Evolutionary conservation across 2,329 filamentous ascomycete genomes (phyloP), one percentile per base, ranked within the genome.

Genomic region (Ceratocystis smalleyi): DNA sequence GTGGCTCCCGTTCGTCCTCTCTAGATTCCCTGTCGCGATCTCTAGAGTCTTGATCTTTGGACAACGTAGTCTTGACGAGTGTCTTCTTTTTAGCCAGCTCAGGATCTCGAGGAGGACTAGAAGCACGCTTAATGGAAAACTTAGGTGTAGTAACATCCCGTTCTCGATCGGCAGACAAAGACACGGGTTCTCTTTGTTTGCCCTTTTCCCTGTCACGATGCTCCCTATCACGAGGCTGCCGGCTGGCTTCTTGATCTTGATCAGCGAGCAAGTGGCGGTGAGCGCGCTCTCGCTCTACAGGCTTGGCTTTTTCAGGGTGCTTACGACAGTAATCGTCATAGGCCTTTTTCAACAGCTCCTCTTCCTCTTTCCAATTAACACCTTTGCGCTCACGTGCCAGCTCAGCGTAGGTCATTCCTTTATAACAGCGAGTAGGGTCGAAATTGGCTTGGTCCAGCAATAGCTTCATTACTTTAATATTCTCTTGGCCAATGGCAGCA

Each of bases 361-460:
- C 85, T 73, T 99, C 94, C 67, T 92, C 85, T 72, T 92, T 86
- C 90, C 91, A 96, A 67, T 89, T 87, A 6, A 91, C 89, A 0
- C 94, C 92, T 68, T 85, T 85, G 49, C 90, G 84, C 59, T 89
- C 85, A 69, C 87, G 83, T 1, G 94, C 90, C 67, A 97, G 85
- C 68, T 99, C 91, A 70, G 84, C 88, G 73, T 97, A 99, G 0
- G 88, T 86, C 69, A 88, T 83, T 24, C 89, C 89, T 69, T 85
- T 85, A 69, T 85, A 86, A 30, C 85, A 81, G 65, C 87, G 84
- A 0, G 89, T 90, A 0, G 94, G 91, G 70, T 99, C 86, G 72
- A 97, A 96, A 17, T 77, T 76, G 59, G 82, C 81, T 70, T 94
- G 89, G 66, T 85, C 84, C 5, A 96, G 77, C 6, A 96, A 79